These are phyloP conservation scores for Phytophthora megakarya DNA, from an alignment of 352 stramenopile species.

Conservation along the genomic window DNA sequence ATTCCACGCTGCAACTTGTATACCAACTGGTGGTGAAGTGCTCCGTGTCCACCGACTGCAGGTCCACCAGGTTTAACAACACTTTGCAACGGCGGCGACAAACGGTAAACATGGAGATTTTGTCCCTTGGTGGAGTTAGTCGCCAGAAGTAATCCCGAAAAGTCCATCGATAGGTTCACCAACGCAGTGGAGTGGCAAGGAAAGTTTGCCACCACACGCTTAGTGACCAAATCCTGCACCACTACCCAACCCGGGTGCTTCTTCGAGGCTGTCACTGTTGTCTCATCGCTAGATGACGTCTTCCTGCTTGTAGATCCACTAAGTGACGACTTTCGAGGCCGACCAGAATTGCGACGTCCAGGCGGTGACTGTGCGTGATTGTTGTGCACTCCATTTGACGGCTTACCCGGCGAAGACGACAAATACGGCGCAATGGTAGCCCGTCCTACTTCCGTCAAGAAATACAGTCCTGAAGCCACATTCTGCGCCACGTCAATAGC, in stretches of 20 bases:
- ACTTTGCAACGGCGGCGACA: constrained; percentile 62
- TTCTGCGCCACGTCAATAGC: constrained; percentile 88
- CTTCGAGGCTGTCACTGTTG: constrained; percentile 28
- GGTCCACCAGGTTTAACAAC: constrained; percentile 30
- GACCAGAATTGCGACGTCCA: constrained; percentile 12
- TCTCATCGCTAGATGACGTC: constrained; percentile 16
- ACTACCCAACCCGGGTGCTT: constrained; percentile 62
- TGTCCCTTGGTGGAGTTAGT: constrained; percentile 86
- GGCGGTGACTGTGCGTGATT: constrained; percentile 24
- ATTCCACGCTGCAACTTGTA: constrained; percentile 90
- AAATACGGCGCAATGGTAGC: constrained; percentile 78
- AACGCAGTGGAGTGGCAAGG: constrained; percentile 75
- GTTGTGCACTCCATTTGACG: constrained; percentile 12
- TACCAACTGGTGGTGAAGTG: constrained; percentile 53
- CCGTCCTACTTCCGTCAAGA: constrained; percentile 71
- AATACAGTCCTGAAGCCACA: constrained; percentile 87
- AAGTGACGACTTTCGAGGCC: constrained; percentile 22
- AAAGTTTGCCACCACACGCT: constrained; percentile 74
- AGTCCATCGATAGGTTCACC: constrained; percentile 78
- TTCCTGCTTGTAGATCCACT: constrained; percentile 18
- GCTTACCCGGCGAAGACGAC: constrained; percentile 62
- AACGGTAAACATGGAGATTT: constrained; percentile 84
- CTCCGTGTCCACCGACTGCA: constrained; percentile 22
- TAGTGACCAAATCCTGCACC: constrained; percentile 68
- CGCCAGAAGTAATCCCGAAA: constrained; percentile 72